Base-by-base conservation (phyloP, 768 basidiomycete species). In the Cystofilobasidium capitatum region DNA sequence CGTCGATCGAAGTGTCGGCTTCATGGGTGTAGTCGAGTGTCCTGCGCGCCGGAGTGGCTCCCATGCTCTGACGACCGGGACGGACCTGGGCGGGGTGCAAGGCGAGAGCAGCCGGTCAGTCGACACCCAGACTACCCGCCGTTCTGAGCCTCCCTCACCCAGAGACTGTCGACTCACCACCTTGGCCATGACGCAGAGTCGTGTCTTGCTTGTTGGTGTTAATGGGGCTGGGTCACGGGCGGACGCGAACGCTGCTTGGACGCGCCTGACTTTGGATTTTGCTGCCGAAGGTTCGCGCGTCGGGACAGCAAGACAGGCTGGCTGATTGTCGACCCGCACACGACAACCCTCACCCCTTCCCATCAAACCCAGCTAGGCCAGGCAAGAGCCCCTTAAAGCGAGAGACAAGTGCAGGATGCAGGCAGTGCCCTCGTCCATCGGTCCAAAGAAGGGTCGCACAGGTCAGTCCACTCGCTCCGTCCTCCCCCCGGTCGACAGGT, bases 141-240 rank as follows among this genome's bases (percentile, higher is more conserved):
- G n/a, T n/a, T n/a, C n/a, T n/a, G n/a, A n/a, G n/a, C n/a, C n/a
- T n/a, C n/a, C n/a, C n/a, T n/a, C n/a, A n/a, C n/a, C n/a, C 49
- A 54, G 33, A 36, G 59, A 26, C 2, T 7, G 39, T 2, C 37
- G n/a, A 61, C 59, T 24, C 40, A 61, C 59, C 24, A 61, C 59
- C 39, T 61, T 61, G 59, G 44, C 59, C 59, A 61, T 61, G 33
- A 17, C 36, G 22, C 20, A 42, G 24, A 36, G 58, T n/a, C n/a
- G n/a, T n/a, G n/a, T n/a, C n/a, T n/a, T n/a, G n/a, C n/a, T n/a
- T n/a, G n/a, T n/a, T n/a, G n/a, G n/a, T n/a, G n/a, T n/a, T n/a
- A n/a, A n/a, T n/a, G n/a, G n/a, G n/a, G n/a, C n/a, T n/a, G n/a
- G n/a, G n/a, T n/a, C n/a, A n/a, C n/a, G n/a, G 58, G 16, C 3